A percentile compares a stretch with the other conserved stretches of the same genome.
Conservation (phyloP, 148 eudicot species). For the Chenopodium formosanum region DNA sequence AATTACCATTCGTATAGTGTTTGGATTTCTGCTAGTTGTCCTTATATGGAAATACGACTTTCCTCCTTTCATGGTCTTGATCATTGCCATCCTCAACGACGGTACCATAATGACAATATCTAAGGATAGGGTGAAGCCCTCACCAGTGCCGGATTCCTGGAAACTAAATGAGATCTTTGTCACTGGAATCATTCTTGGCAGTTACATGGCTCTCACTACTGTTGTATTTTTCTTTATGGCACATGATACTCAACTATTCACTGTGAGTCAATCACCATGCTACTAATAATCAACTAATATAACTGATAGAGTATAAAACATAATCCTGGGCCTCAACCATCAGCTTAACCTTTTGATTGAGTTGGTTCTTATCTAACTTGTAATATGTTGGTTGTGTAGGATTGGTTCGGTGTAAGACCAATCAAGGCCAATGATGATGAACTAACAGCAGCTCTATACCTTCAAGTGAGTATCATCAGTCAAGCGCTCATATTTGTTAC, state of each 20-base stretch:
- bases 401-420: slow-evolving; percentile 48
- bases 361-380: too few species aligned
- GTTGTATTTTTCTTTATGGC: slow-evolving; percentile 75
- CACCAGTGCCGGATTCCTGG: slow-evolving; percentile 92
- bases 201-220: slow-evolving; percentile 70
- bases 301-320: background rate
- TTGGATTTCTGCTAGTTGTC: slow-evolving; percentile 77
- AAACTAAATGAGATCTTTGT: slow-evolving; percentile 87
- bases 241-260: slow-evolving; percentile 61
- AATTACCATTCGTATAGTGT: slow-evolving; percentile 85
- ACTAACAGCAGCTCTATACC: slow-evolving; percentile 77
- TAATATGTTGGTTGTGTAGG: slow-evolving; percentile 24
- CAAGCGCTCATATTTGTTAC: slow-evolving; percentile 94
- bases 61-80: slow-evolving; percentile 85
- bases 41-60: slow-evolving; percentile 88
- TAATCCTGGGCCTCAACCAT: too few species aligned
- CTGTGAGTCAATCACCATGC: slow-evolving; percentile 36
- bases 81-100: slow-evolving; percentile 85
- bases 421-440: slow-evolving; percentile 41
- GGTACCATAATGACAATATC: slow-evolving; percentile 98
- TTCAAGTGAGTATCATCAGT: slow-evolving; percentile 93
- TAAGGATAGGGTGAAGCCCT: slow-evolving; percentile 90
- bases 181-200: slow-evolving; percentile 79
- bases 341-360: too few species aligned
- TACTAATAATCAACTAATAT: too few species aligned